phyloP scores from a whole-genome alignment of 2,329 filamentous ascomycete genomes.

The Calonectria hawksworthii region DNA sequence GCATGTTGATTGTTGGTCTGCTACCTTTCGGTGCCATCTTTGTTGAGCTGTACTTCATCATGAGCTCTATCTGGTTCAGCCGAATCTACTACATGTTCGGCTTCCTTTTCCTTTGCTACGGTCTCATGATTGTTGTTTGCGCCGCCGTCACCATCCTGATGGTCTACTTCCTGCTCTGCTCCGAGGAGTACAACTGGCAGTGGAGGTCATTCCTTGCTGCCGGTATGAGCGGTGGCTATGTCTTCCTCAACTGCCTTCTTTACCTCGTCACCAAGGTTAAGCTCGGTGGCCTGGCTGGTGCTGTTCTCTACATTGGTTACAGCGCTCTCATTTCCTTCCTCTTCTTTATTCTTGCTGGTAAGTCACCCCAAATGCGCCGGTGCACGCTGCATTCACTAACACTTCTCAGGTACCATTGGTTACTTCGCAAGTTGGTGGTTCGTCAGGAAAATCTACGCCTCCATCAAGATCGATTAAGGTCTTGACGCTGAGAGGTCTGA shows the following conservation, averaged over 20 bases:
- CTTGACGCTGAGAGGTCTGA: conserved; percentile 7
- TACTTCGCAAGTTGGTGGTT: conserved; percentile 97
- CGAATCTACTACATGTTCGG: conserved; percentile 99
- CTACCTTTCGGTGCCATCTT: conserved; percentile 97
- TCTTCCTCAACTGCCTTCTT: conserved; percentile 90
- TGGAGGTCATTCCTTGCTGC: conserved; percentile 95
- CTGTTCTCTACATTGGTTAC: conserved; percentile 94
- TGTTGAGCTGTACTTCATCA: conserved; percentile 98
- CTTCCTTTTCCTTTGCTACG: conserved; percentile 97
- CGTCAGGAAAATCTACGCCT: conserved; percentile 91
- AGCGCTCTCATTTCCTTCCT: conserved; percentile 89
- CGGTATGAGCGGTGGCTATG: conserved; percentile 90
- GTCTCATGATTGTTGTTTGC: conserved; percentile 95
- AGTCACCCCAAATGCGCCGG: conserved; percentile 53
- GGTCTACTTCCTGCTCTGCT: conserved; percentile 96
- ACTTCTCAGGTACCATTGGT: conserved; percentile 83
- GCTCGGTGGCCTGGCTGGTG: conserved; percentile 86
- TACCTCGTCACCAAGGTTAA: conserved; percentile 93
- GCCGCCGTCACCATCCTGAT: conserved; percentile 93
- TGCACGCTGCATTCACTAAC: conserved; percentile 31
- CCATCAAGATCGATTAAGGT: conserved; percentile 94
- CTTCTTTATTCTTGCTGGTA: conserved; percentile 95
- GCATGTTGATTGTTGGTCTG: conserved; percentile 91
- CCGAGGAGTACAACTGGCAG: conserved; percentile 99
- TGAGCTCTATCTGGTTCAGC: conserved; percentile 98